Conservation (phyloP, 345 rosid genomes). For the Sonneratia caseolaris region DNA sequence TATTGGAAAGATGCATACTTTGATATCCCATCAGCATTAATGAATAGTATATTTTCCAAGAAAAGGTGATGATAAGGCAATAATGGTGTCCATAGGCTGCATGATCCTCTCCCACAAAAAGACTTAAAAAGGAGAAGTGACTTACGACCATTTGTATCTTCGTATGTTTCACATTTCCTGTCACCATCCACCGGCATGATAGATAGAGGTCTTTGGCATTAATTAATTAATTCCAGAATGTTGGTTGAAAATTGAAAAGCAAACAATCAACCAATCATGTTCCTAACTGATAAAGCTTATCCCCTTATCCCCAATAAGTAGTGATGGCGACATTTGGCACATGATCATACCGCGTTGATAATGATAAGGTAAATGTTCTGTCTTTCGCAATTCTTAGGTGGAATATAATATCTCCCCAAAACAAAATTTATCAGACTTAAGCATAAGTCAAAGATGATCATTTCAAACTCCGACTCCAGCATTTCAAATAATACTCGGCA, state of each 20-base stretch:
- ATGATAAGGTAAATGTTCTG: neutral
- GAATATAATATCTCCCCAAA: neutral
- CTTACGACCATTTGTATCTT: neutral
- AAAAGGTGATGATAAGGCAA: conserved; percentile 2
- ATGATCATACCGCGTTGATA: neutral
- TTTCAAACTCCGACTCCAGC: neutral
- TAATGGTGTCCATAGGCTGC: neutral
- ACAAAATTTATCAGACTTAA: neutral
- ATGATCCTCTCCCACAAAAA: neutral
- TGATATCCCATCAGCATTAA: neutral
- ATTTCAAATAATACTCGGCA: neutral
- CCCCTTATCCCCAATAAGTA: neutral
- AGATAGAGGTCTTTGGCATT: neutral
- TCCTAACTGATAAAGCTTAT: neutral
- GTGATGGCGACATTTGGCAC: neutral
- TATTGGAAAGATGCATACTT: neutral
- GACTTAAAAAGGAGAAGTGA: neutral
- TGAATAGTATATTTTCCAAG: neutral
- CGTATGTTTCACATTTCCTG: conserved; percentile 4
- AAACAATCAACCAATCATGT: conserved; percentile 7
- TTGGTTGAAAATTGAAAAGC: neutral
- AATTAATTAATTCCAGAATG: neutral
- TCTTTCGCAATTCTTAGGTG: neutral
- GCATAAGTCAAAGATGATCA: neutral
- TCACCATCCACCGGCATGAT: conserved; percentile 2